Evolutionary conservation across 2,329 filamentous ascomycete species (phyloP), one percentile per base, ranked within the genome.

Genomic region (Lasiodiplodia sp.): DNA sequence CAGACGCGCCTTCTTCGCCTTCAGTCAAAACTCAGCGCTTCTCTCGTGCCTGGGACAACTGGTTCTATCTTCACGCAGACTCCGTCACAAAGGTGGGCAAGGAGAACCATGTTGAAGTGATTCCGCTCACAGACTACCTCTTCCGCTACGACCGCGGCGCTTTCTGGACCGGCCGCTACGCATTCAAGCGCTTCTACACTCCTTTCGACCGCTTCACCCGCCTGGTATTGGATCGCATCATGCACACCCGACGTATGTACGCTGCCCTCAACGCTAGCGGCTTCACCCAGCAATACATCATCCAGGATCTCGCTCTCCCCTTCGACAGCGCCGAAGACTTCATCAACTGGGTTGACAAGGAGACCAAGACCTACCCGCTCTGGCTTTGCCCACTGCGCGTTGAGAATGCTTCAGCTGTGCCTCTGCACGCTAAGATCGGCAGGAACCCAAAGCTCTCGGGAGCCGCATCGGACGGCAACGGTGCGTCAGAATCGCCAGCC

Each of bases 21-120:
- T 73, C 71, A 10, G 70, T 66, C 14, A 73, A 75, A 31, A 21
- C 80, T 2, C 77, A 80, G 66, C 74, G 74, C 5, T 91, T 92
- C 76, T 86, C 85, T n/a, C 81, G 85, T 12, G 80, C 86, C 0
- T 77, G 76, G 4, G 91, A 94, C 71, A 87, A 89, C 0, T 94
- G 91, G 92, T 92, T 92, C 75, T 93, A 92, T 69, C 80, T 93
- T 2, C 90, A 91, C 71, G 90, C 87, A 1, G 23, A 56, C 38
- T 16, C 47, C 18, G 55, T 69, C 40, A 52, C 44, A n/a, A 63
- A 69, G 16, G 8, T 34, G 18, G 55, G 49, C 14, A 53, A 66
- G 23, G 34, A 68, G 2, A 47, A 67, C 14, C 67, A 65, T 6
- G 74, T 71, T 10, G 83, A 86, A 71, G 73, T 75, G 1, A 80